Percentiles rank a stretch among this genome's conserved stretches.
Evolutionary conservation across 2,329 filamentous ascomycete species (phyloP).

Genomic region (Aspergillus uvarum): DNA sequence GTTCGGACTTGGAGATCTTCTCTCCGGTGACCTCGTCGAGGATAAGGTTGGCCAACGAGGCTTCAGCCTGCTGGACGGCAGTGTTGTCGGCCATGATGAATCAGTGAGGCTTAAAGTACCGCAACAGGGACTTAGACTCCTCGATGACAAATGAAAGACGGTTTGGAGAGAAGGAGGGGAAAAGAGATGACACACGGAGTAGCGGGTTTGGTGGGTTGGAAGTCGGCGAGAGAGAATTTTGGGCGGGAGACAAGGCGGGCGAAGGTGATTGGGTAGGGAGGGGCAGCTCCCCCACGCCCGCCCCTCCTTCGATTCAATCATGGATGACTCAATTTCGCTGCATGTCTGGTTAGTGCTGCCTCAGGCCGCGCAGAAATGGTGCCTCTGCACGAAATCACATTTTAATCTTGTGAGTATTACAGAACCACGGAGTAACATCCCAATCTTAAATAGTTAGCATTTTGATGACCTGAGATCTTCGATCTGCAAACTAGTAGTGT

Average conservation of each 20-base stretch:
- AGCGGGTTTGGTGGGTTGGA: slow-evolving; percentile 22
- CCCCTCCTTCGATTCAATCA: background rate
- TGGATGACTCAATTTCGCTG: background rate
- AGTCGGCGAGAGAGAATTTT: slow-evolving; percentile 31
- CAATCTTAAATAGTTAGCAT: background rate
- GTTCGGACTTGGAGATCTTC: slow-evolving; percentile 75
- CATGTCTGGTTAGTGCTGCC: background rate
- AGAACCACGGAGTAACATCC: background rate
- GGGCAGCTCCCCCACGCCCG: slow-evolving; percentile 9
- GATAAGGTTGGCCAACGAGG: slow-evolving; percentile 67
- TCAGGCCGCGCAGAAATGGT: background rate
- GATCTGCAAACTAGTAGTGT: background rate
- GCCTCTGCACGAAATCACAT: background rate
- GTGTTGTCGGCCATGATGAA: slow-evolving; percentile 43
- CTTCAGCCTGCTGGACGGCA: slow-evolving; percentile 47
- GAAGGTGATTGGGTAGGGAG: slow-evolving; percentile 28
- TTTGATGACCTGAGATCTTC: background rate
- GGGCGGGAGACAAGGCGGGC: slow-evolving; percentile 30
- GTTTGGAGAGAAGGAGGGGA: slow-evolving; percentile 9
- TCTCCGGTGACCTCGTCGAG: slow-evolving; percentile 94
- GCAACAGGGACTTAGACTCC: background rate
- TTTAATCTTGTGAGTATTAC: background rate
- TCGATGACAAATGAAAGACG: slow-evolving; percentile 15
- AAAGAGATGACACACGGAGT: slow-evolving; percentile 7
- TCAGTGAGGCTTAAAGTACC: background rate